Base-by-base conservation (phyloP, 257 asterid species). In the Jacaranda copaia region DNA sequence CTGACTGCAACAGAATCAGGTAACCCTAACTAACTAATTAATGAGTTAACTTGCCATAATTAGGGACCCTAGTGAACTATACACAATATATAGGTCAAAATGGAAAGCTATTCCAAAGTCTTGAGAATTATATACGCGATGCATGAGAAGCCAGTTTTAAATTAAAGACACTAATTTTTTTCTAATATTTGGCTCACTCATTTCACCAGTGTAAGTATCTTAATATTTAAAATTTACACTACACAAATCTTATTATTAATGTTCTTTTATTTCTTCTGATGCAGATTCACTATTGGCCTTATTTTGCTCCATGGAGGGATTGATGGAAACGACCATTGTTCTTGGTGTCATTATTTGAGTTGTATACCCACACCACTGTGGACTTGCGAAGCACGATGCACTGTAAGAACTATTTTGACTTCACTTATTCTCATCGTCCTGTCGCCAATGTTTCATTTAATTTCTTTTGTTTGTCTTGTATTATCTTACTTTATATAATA, bases 281-380 rank as follows among this genome's bases (percentile, higher is more conserved):
- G 62, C 86, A 95, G 99, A 70, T 87, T 93, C 14, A 5, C 71
- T 0, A 16, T 58, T 14, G 94, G 93, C n/a, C 18, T 88, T 36
- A 68, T 46, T 45, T 51, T 87, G 75, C 90, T 93, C 14, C 74
- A 87, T 25, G 46, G 64, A 35, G 97, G 97, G 15, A 82, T 88
- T 18, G 88, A 95, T 71, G 99, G 98, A 77, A 91, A 93, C 35
- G 92, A 87, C 7, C 88, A 95, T 57, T 95, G 98, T 68, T 55
- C 89, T 20, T 95, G 98, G 98, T 95, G 99, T 63, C 99, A 90
- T 76, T 93, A 88, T 63, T 60, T 95, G 76, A 90, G 96, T 55
- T 95, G 99, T 74, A 78, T 93, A 7, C 98, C 99, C 11, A 89
- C 98, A 8, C 97, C 99, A 3, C 51, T 95, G 0, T 95, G 98